A percentile compares a stretch with the other conserved stretches of the same genome.
These are phyloP conservation scores for Xylaria sp. DNA, from an alignment of 495 filamentous ascomycete species.

Conservation along the genomic window DNA sequence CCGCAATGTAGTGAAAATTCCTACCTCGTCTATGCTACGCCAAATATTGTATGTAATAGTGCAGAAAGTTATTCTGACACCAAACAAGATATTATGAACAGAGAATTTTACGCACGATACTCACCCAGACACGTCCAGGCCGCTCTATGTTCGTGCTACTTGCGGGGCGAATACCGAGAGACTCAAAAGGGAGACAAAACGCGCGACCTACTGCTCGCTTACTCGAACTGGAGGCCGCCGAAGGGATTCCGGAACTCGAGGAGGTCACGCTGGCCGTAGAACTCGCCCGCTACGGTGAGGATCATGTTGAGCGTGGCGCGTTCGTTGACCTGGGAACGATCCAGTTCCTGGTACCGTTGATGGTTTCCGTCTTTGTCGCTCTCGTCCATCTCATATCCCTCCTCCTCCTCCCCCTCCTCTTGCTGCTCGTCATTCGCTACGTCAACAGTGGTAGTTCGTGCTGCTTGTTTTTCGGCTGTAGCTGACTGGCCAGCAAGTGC, in stretches of 20 bases:
- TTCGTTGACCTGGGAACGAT: constrained; percentile 50
- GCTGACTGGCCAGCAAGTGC: constrained; percentile 34
- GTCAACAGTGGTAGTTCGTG: background rate
- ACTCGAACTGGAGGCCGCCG: constrained; percentile 39
- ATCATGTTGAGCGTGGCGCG: constrained; percentile 85
- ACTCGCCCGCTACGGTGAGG: constrained; percentile 85
- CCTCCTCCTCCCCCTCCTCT: constrained; percentile 16
- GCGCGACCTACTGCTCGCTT: constrained; percentile 31
- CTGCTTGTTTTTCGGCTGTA: background rate
- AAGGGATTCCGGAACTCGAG: constrained; percentile 71
- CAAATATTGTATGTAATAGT: background rate
- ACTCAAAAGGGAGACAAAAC: background rate
- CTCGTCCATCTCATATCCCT: constrained; percentile 32
- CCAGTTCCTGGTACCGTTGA: constrained; percentile 25
- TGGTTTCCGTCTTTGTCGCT: constrained; percentile 32
- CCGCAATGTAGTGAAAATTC: background rate
- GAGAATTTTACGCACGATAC: background rate
- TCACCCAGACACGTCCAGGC: constrained; percentile 4
- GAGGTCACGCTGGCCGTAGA: constrained; percentile 89
- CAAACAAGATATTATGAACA: constrained; percentile 8
- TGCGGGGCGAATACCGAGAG: background rate
- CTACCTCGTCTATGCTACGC: constrained; percentile 15
- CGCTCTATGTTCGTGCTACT: background rate
- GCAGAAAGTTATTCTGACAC: background rate
- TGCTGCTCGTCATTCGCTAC: constrained; percentile 6